Evolutionary conservation across 2,329 filamentous ascomycete genomes (phyloP), one percentile per base, ranked within the genome.

Genomic region (Cladosporium cucumerinum): DNA sequence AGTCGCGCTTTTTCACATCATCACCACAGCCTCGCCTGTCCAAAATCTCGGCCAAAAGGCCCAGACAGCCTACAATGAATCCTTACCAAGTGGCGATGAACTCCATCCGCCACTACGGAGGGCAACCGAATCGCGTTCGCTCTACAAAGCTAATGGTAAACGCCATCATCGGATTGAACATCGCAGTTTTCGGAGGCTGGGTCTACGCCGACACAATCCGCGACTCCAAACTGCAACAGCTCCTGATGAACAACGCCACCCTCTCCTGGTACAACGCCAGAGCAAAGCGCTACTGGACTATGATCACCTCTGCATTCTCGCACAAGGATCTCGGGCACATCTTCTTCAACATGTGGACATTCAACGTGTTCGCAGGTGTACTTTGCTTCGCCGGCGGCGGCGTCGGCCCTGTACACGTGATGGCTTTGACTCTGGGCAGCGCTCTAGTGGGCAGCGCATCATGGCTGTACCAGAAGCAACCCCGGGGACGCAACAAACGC

Each of bases 321-420:
- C 81, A 83, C 59, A 25, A 68, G 2, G 61, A 72, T 5, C 16
- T 73, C 1, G 18, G 64, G 1, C 81, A 83, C 67, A 69, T 81
- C 51, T 62, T 69, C 10, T 74, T 76, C 67, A 82, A 82, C 69
- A 78, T 81, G 76, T 21, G 81, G 12, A 69, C 75, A 1, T 70
- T 81, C 34, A 73, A 76, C 58, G 74, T 73, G 14, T 73, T 82
- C 26, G 78, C 74, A n/a, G 55, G 52, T 0, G 67, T 78, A 10
- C 63, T 82, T 3, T 73, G 71, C 7, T 25, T 39, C 1, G 66
- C 73, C 0, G 76, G 77, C 3, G 67, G 72, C 18, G 43, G 43
- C 4, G 54, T 39, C 68, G 81, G 18, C 66, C 63, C 7, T 59
- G n/a, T 55, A 11, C 69, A 72, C 51, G 30, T 76, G n/a, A 21